Percentiles rank a stretch among this genome's conserved stretches.
Evolutionary conservation across 1,284 basidiomycete species (phyloP).

Genomic region (Wolfiporia cocos): DNA sequence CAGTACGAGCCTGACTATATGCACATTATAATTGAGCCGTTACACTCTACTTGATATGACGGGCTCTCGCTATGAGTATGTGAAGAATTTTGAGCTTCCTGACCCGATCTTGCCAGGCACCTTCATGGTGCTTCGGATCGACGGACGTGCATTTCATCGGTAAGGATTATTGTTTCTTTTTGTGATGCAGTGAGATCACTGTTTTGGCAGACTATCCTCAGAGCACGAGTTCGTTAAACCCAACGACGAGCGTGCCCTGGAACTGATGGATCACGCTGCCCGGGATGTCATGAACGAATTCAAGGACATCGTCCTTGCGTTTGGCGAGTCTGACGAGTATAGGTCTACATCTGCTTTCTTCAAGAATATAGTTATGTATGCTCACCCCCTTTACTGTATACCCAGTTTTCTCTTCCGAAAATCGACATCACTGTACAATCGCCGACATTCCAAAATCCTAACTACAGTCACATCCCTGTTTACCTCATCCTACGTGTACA

Average conservation of each 20-base stretch:
- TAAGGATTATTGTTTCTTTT: constrained; percentile 27
- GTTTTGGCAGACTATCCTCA: constrained; percentile 68
- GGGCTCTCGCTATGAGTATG: constrained; percentile 88
- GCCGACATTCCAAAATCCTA: constrained; percentile 86
- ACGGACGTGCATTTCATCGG: constrained; percentile 95
- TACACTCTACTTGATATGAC: too few species aligned
- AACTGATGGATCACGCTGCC: constrained; percentile 93
- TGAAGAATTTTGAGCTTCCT: constrained; percentile 84
- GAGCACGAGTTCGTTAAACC: constrained; percentile 84
- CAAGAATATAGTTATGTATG: background rate
- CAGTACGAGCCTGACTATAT: too few species aligned
- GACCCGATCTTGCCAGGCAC: constrained; percentile 83
- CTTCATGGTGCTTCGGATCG: constrained; percentile 84
- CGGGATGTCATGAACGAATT: constrained; percentile 77
- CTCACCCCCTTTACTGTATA: too few species aligned
- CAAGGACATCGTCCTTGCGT: constrained; percentile 79
- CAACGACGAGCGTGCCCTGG: constrained; percentile 83
- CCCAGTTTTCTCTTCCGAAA: constrained; percentile 86
- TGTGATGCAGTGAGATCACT: background rate
- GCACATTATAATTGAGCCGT: too few species aligned
- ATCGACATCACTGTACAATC: constrained; percentile 74
- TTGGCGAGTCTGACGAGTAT: constrained; percentile 97
- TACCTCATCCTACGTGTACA: constrained; percentile 87
- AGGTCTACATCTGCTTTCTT: constrained; percentile 44
- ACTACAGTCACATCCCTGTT: constrained; percentile 88